Conservation (phyloP, 192 early-diverging fungal genomes). For the Coemansia sp. region DNA sequence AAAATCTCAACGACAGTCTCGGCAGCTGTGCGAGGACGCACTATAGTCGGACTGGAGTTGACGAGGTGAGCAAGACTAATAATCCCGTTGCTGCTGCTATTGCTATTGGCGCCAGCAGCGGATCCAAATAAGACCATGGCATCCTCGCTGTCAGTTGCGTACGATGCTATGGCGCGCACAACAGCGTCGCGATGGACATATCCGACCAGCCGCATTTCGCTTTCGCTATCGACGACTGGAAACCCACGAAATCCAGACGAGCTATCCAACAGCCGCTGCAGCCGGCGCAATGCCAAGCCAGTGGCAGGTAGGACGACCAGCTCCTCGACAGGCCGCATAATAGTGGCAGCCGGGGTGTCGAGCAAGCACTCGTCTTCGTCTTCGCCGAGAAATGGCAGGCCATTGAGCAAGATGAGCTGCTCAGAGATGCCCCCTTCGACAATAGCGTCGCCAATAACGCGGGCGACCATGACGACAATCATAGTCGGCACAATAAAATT, state of each 20-base stretch:
- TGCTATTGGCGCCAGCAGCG: too few relatives aligned
- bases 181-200: constrained; percentile 61
- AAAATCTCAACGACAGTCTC: constrained; percentile 81
- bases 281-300: constrained; percentile 51
- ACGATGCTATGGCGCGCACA: constrained; percentile 1
- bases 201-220: constrained; percentile 63
- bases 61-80: constrained; percentile 27
- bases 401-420: constrained; percentile 73
- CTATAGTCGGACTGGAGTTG: constrained; percentile 64
- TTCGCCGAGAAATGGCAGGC: constrained; percentile 75
- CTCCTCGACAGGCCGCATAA: constrained; percentile 52
- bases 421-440: constrained; percentile 74
- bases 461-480: constrained; percentile 76
- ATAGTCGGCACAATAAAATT: constrained; percentile 81
- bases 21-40: constrained; percentile 63
- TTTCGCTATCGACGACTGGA: constrained; percentile 69
- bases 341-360: constrained; percentile 52
- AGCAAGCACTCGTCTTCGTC: constrained; percentile 58
- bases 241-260: constrained; percentile 61
- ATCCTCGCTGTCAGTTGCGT: neutral
- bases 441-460: constrained; percentile 71
- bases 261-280: constrained; percentile 54
- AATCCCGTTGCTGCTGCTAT: neutral
- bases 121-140: neutral
- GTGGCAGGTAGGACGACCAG: constrained; percentile 58